Percentiles rank a stretch among this genome's conserved stretches.
phyloP scores from a whole-genome alignment of 1,284 basidiomycete species.

The Pseudozyma tsukubaensis region DNA sequence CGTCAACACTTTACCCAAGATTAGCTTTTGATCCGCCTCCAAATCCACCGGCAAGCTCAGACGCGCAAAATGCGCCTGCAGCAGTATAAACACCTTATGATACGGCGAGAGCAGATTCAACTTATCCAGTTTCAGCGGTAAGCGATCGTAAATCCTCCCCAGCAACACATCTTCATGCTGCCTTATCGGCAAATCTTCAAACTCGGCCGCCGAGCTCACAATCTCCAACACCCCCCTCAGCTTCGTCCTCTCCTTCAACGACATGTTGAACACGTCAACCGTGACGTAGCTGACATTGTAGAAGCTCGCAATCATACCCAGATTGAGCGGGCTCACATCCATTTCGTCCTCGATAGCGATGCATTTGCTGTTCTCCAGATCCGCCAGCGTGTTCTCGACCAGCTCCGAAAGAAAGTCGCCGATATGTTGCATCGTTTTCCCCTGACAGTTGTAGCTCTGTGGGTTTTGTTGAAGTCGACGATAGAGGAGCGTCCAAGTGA shows the following conservation, averaged over 20 bases:
- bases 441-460: constrained; percentile 66
- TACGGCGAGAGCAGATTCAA: constrained; percentile 93
- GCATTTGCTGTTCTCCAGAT: constrained; percentile 93
- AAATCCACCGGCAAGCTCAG: constrained; percentile 91
- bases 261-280: constrained; percentile 94
- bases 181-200: constrained; percentile 87
- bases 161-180: constrained; percentile 71
- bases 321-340: constrained; percentile 71
- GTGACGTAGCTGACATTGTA: constrained; percentile 83
- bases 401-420: constrained; percentile 80
- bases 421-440: constrained; percentile 62
- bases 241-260: constrained; percentile 95
- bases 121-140: constrained; percentile 86
- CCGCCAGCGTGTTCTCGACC: constrained; percentile 90
- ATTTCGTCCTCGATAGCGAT: constrained; percentile 81
- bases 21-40: constrained; percentile 85
- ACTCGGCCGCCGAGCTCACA: constrained; percentile 94
- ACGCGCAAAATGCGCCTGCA: constrained; percentile 96
- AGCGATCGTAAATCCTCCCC: constrained; percentile 90
- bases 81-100: constrained; percentile 96
- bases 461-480: constrained; percentile 91
- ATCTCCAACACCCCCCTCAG: constrained; percentile 96
- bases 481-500: constrained; percentile 97
- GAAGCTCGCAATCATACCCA: constrained; percentile 72
- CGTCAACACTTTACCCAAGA: constrained; percentile 90